Conservation (phyloP, 306 rosid species). For the Dalbergia oliveri region DNA sequence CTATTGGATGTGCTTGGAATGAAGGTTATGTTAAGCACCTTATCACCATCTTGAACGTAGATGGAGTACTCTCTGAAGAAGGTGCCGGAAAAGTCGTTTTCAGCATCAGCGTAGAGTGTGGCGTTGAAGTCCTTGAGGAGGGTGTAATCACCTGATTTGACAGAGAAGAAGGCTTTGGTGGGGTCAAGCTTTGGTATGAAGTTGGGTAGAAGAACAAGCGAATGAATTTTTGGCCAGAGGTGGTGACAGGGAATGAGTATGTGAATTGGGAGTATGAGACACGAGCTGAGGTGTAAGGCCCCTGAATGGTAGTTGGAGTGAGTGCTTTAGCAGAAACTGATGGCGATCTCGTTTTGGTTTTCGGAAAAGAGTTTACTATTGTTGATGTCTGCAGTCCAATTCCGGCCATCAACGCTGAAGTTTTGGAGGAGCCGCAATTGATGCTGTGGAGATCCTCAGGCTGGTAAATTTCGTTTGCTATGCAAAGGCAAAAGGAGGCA, state of each 20-base stretch:
- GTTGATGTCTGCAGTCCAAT: slow-evolving; percentile 16
- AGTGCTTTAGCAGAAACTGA: neutral
- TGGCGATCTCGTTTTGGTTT: neutral
- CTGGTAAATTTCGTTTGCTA: neutral
- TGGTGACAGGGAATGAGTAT: slow-evolving; percentile 41
- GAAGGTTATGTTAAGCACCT: slow-evolving; percentile 51
- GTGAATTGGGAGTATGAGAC: slow-evolving; percentile 46
- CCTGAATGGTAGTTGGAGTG: neutral
- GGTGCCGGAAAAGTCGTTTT: accelerated
- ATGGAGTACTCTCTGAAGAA: slow-evolving; percentile 47
- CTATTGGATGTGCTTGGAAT: slow-evolving; percentile 20
- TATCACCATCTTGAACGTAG: slow-evolving; percentile 3
- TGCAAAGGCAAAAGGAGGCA: neutral
- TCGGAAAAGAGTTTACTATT: neutral
- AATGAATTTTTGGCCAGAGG: slow-evolving; percentile 56
- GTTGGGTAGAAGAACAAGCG: slow-evolving; percentile 51
- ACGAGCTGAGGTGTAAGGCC: neutral
- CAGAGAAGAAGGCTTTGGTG: slow-evolving; percentile 51
- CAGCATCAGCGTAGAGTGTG: slow-evolving; percentile 31
- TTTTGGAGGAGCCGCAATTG: neutral
- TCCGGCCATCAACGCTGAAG: neutral
- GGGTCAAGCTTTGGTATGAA: neutral
- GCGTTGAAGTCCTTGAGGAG: slow-evolving; percentile 56
- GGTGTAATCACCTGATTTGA: slow-evolving; percentile 46
- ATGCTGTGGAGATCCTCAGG: slow-evolving; percentile 6